Conservation (phyloP, 345 rosid genomes). For the Salix koriyanagi region DNA sequence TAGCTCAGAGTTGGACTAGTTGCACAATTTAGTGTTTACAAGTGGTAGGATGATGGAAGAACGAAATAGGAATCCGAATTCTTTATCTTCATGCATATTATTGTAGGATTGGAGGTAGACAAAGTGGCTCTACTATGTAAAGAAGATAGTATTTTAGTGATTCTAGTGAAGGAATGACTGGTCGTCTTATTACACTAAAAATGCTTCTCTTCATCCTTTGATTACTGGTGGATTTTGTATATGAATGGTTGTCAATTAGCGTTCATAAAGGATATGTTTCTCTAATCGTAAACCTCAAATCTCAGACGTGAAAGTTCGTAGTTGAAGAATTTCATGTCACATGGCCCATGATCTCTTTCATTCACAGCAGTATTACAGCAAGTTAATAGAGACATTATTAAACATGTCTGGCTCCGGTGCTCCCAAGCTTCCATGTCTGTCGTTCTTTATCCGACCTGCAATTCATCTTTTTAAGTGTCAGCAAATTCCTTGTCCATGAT, state of each 20-base stretch:
- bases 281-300: not conserved
- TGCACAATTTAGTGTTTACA: not conserved
- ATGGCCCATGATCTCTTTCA: not conserved
- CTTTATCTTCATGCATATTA: not conserved
- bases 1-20: conserved; percentile 5
- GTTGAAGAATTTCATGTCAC: not conserved
- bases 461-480: not conserved
- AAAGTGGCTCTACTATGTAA: not conserved
- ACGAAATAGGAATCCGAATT: not conserved
- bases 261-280: not conserved
- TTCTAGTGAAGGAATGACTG: not conserved
- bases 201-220: not conserved
- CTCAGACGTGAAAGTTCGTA: not conserved
- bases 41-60: not conserved
- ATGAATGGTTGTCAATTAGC: not conserved
- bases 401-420: not conserved
- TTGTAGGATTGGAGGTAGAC: not conserved
- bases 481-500: not conserved
- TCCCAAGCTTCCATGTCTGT: not conserved
- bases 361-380: not conserved
- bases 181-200: not conserved
- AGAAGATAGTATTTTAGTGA: not conserved
- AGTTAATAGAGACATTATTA: not conserved
- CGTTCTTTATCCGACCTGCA: not conserved
- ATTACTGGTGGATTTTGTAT: not conserved